Conservation (phyloP, 495 filamentous ascomycete genomes). For the Opeltia flavorubescens region DNA sequence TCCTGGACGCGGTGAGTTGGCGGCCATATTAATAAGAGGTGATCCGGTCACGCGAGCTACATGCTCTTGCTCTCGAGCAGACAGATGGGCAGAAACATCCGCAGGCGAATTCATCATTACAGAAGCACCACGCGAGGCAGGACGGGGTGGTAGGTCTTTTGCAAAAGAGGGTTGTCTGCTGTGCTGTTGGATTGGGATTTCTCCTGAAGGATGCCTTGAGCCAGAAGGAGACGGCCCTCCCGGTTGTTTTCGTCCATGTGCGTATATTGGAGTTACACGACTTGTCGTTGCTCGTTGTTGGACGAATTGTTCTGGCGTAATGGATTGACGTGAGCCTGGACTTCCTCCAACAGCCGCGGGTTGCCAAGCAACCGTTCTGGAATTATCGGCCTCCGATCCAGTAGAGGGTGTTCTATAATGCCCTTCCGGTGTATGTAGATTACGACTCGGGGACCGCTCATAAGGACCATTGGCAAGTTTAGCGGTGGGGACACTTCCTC, state of each 20-base stretch:
- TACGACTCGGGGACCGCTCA: constrained; percentile 17
- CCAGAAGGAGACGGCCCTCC: constrained; percentile 30
- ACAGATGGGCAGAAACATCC: constrained; percentile 54
- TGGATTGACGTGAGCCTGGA: constrained; percentile 26
- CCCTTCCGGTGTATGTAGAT: constrained; percentile 16
- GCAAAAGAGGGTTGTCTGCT: constrained; percentile 17
- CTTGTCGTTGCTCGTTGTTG: constrained; percentile 58
- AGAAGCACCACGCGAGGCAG: constrained; percentile 34
- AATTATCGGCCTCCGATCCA: constrained; percentile 29
- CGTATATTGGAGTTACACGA: constrained; percentile 36
- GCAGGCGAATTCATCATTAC: constrained; percentile 23
- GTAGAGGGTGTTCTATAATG: constrained; percentile 9
- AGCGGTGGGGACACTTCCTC: constrained; percentile 3
- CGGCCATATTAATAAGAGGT: constrained; percentile 60
- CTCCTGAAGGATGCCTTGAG: constrained; percentile 36
- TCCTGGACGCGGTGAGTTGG: constrained; percentile 29
- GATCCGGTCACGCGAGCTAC: constrained; percentile 77
- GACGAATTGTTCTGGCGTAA: constrained; percentile 72
- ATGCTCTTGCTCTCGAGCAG: constrained; percentile 88
- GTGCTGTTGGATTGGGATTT: constrained; percentile 31
- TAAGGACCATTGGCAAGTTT: constrained; percentile 2
- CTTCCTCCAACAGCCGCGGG: constrained; percentile 42
- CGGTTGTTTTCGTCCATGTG: constrained; percentile 15
- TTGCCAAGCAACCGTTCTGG: constrained; percentile 64
- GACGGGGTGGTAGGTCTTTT: constrained; percentile 31